Evolutionary conservation across 805 yeast species (phyloP).

Genomic region (Cyberlindnera euphorbiae): DNA sequence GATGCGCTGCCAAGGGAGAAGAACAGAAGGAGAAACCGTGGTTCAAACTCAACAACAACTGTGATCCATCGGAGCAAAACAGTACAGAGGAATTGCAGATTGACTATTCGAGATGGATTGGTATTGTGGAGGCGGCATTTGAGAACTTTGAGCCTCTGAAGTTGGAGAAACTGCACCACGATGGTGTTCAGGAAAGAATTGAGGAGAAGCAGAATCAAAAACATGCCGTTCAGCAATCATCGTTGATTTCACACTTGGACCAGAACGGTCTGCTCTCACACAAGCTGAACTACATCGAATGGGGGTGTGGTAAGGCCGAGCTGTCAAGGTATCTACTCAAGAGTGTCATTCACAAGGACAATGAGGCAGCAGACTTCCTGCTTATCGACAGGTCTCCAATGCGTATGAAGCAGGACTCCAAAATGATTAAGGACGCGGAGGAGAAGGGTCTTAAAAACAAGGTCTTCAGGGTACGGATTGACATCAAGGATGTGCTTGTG

Average conservation of each 20-base stretch:
- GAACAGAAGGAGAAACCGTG: conserved; percentile 37
- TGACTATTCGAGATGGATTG: conserved; percentile 28
- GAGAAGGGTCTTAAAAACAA: conserved; percentile 26
- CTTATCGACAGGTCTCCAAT: conserved; percentile 74
- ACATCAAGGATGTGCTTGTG: conserved; percentile 70
- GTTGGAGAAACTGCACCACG: conserved; percentile 26
- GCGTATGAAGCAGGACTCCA: conserved; percentile 72
- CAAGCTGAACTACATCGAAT: conserved; percentile 51
- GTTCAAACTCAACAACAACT: conserved; percentile 46
- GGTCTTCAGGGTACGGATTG: conserved; percentile 54
- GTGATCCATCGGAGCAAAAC: conserved; percentile 1
- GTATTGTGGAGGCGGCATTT: conserved; percentile 33
- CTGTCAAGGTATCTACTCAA: conserved; percentile 56
- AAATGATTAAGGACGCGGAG: conserved; percentile 51
- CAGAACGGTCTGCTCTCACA: conserved; percentile 34
- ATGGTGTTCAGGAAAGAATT: conserved; percentile 23
- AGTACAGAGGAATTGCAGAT: conserved; percentile 11
- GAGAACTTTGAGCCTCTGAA: conserved; percentile 29
- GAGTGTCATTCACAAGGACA: conserved; percentile 25
- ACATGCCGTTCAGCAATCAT: conserved; percentile 80
- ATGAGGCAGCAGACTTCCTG: conserved; percentile 36
- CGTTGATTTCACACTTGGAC: conserved; percentile 65
- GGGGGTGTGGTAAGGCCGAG: conserved; percentile 92
- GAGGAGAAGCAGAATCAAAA: conserved; percentile 51
- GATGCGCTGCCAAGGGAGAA: conserved; percentile 48